Evolutionary conservation across 371 early-diverging fungal genomes (phyloP).

Genomic region (Mucor circinelloides): DNA sequence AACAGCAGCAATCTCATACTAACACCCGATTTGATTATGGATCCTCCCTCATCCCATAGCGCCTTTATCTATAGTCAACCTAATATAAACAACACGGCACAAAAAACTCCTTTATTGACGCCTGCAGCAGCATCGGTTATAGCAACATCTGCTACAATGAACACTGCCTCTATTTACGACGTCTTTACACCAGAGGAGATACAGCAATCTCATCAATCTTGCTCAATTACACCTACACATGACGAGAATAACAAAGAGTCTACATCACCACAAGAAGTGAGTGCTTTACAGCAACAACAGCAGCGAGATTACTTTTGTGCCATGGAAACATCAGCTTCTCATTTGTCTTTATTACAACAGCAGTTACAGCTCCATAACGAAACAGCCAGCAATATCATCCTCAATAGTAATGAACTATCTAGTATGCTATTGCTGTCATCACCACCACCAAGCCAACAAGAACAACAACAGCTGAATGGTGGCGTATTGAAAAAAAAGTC

Average conservation of each 20-base stretch:
- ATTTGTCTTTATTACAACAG: conserved; percentile 7
- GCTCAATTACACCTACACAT: background rate
- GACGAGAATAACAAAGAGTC: background rate
- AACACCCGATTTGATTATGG: conserved; percentile 6
- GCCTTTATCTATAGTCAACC: background rate
- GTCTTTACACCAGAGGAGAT: conserved; percentile 21
- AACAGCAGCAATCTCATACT: background rate
- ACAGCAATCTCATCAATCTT: conserved; percentile 3
- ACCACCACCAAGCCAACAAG: background rate
- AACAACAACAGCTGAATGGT: background rate
- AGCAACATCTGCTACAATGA: background rate
- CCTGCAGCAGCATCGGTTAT: background rate
- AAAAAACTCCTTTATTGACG: background rate
- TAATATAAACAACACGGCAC: background rate
- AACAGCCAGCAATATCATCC: conserved; percentile 6
- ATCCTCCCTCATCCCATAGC: background rate
- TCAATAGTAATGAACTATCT: conserved; percentile 1
- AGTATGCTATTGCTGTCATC: conserved; percentile 1
- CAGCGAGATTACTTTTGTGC: conserved; percentile 10
- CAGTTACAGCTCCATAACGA: conserved; percentile 13
- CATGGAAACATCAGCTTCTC: background rate
- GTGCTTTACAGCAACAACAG: background rate
- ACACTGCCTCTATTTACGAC: conserved; percentile 14
- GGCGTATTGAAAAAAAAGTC: background rate
- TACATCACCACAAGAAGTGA: background rate